Evolutionary conservation across 2,329 filamentous ascomycete genomes (phyloP).

Genomic region (Daldinia sp.): DNA sequence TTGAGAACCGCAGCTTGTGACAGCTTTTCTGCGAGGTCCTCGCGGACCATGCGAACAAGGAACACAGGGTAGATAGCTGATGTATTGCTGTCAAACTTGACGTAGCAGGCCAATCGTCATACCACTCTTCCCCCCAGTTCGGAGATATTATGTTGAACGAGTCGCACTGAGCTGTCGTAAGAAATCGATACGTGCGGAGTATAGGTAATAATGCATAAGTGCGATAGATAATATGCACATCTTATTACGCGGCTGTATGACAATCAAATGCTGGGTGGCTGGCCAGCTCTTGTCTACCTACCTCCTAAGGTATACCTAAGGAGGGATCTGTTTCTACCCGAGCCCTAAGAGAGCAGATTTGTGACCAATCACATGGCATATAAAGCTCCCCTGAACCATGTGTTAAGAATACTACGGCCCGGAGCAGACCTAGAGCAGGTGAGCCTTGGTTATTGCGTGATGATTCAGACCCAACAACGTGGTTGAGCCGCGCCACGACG

Average conservation of each 20-base stretch:
- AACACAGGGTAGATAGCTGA: conserved; percentile 15
- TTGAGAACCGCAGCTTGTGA: conserved; percentile 23
- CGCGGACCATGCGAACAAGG: conserved; percentile 39
- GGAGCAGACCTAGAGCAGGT: conserved; percentile 20
- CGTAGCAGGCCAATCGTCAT: conserved; percentile 29
- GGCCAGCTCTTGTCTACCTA: conserved; percentile 12
- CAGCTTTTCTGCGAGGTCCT: conserved; percentile 33
- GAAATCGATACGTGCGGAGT: conserved; percentile 28
- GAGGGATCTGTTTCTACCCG: conserved; percentile 28
- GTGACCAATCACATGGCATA: conserved; percentile 21
- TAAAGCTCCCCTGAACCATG: conserved; percentile 14
- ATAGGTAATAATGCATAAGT: conserved; percentile 7
- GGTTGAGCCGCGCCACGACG: conserved; percentile 43
- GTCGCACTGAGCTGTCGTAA: conserved; percentile 37
- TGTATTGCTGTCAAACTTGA: conserved; percentile 40
- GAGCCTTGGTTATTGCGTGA: conserved; percentile 35
- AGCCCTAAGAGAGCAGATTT: conserved; percentile 19
- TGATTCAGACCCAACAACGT: conserved; percentile 45
- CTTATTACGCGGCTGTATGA: conserved; percentile 42
- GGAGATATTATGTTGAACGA: conserved; percentile 37
- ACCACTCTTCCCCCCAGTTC: conserved; percentile 32
- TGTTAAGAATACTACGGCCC: conserved; percentile 27
- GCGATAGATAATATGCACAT: conserved; percentile 14
- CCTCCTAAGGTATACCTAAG: no score
- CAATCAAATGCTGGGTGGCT: conserved; percentile 34